Conservation (phyloP, 257 asterid genomes). For the Nicotiana otophora region DNA sequence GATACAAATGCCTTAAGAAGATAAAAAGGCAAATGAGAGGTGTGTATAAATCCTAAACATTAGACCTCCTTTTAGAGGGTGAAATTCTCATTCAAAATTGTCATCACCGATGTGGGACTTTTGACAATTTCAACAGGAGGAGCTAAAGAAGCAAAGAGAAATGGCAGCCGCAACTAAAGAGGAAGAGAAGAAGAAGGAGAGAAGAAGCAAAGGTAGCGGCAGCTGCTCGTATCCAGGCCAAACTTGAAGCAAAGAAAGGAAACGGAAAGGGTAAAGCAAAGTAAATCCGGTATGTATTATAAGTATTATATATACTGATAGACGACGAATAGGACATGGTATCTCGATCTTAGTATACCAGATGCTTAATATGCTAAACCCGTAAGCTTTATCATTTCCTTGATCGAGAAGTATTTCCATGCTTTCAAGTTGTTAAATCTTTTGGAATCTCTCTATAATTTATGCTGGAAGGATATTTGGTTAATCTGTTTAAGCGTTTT, state of each 20-base stretch:
- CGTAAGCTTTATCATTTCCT: neutral
- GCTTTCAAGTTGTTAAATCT: neutral
- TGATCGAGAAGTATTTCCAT: neutral
- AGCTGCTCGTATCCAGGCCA: constrained; percentile 93
- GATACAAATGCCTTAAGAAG: too few relatives aligned
- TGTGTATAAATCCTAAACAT: too few relatives aligned
- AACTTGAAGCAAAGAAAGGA: constrained; percentile 87
- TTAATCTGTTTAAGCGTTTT: neutral
- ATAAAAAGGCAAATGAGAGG: too few relatives aligned
- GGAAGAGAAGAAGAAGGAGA: constrained; percentile 92
- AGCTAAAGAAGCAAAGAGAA: constrained; percentile 92
- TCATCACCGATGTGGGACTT: too few relatives aligned
- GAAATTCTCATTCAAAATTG: too few relatives aligned
- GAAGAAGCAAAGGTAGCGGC: constrained; percentile 99
- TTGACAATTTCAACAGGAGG: too few relatives aligned
- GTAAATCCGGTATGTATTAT: constrained; percentile 8
- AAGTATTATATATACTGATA: neutral
- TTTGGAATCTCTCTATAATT: neutral
- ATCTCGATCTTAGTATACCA: neutral
- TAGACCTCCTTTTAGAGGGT: too few relatives aligned
- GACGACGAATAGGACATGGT: neutral
- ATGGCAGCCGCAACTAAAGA: constrained; percentile 66
- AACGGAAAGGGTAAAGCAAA: constrained; percentile 89
- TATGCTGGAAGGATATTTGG: neutral
- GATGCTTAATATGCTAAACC: neutral